Evolutionary conservation across 768 basidiomycete genomes (phyloP).

Genomic region (Lyophyllum semitale): DNA sequence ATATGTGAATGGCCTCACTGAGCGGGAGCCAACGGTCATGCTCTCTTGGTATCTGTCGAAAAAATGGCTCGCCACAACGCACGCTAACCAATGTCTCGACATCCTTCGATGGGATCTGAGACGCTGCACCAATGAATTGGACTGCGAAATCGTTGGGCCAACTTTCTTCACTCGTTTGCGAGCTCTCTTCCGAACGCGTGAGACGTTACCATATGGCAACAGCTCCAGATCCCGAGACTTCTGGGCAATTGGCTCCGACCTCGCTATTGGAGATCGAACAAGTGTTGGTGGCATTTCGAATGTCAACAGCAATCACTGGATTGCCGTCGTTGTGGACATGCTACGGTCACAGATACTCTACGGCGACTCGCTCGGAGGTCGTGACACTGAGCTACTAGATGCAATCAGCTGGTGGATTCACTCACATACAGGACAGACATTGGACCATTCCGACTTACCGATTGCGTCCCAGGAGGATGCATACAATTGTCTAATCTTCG

Average conservation of each 20-base stretch:
- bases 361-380: neutral
- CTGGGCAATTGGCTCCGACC: no score
- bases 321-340: neutral
- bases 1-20: no score
- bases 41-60: neutral
- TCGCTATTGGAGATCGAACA: neutral
- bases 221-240: no score
- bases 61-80: neutral
- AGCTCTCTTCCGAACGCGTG: no score
- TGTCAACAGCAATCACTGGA: neutral
- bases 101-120: neutral
- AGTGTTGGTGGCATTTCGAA: neutral
- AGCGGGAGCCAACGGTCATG: no score
- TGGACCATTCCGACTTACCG: neutral
- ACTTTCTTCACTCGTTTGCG: neutral
- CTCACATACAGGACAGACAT: neutral
- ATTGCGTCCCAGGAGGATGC: neutral
- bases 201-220: no score
- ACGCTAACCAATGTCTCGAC: constrained; percentile 1
- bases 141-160: neutral
- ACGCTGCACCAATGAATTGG: neutral
- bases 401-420: neutral
- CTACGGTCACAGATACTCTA: neutral
- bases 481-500: neutral
- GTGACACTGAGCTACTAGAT: neutral